Evolutionary conservation across 2,329 filamentous ascomycete species (phyloP).

Genomic region (Aspergillus sp.): DNA sequence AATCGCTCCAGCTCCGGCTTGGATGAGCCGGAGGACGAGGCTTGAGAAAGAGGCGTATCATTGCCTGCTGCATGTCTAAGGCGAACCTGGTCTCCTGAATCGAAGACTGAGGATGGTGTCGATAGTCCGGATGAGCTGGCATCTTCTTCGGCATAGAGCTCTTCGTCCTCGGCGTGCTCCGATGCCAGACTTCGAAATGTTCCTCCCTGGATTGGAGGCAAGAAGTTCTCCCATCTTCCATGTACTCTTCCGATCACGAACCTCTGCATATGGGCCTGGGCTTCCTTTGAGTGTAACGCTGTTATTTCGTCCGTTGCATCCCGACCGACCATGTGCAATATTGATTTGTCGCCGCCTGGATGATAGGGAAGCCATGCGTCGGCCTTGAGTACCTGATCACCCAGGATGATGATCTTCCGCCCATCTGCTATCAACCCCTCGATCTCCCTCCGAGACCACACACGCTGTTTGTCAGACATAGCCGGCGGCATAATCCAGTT

Average conservation of each 20-base stretch:
- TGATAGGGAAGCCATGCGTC: conserved; percentile 87
- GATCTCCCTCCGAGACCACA: conserved; percentile 46
- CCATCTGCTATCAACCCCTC: conserved; percentile 81
- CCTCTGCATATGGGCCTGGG: conserved; percentile 68
- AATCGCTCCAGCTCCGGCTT: not conserved
- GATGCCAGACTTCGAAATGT: conserved; percentile 47
- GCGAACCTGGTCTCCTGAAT: too few relatives aligned
- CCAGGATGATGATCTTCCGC: conserved; percentile 72
- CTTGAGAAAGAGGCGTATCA: not conserved
- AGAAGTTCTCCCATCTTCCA: conserved; percentile 78
- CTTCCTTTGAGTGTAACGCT: conserved; percentile 84
- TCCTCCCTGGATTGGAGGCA: conserved; percentile 87
- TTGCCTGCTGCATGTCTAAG: too few relatives aligned
- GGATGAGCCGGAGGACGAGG: not conserved
- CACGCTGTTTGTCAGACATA: not conserved
- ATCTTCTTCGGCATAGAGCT: not conserved
- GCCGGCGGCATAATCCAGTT: too few relatives aligned
- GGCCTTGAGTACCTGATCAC: conserved; percentile 76
- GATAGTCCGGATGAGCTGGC: not conserved
- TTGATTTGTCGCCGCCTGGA: conserved; percentile 84
- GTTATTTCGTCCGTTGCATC: conserved; percentile 93
- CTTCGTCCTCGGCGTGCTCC: not conserved
- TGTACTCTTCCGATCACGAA: conserved; percentile 80
- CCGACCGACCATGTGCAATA: conserved; percentile 85
- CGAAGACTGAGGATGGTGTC: not conserved